These are phyloP conservation scores for Russula dissimulans DNA, from an alignment of 768 basidiomycete species.

Conservation along the genomic window DNA sequence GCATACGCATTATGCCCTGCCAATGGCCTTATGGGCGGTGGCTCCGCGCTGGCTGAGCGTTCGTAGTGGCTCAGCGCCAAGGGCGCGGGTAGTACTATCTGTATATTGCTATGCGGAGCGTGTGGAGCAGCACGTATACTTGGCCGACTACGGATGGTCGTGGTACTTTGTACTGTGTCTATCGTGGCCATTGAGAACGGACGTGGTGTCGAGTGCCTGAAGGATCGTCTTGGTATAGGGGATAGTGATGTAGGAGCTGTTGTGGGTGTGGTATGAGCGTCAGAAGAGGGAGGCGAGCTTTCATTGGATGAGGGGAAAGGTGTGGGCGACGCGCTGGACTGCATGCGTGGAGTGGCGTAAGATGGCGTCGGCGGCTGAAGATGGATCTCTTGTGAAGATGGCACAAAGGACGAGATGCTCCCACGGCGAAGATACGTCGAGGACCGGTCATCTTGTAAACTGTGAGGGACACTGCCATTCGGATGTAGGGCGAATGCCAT, in stretches of 20 bases:
- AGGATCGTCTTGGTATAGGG: not conserved
- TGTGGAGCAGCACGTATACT: conserved; percentile 51
- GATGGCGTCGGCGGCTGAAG: conserved; percentile 4
- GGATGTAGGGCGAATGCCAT: conserved; percentile 31
- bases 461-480: conserved; percentile 14
- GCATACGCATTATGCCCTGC: not conserved
- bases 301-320: conserved; percentile 5
- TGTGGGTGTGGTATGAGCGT: not conserved
- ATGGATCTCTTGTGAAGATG: not conserved
- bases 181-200: conserved; percentile 3
- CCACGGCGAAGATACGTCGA: conserved; percentile 21
- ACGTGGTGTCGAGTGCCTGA: not conserved
- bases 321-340: conserved; percentile 1
- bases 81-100: conserved; percentile 61
- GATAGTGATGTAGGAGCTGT: not conserved
- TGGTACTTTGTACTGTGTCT: conserved; percentile 4
- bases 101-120: conserved; percentile 46
- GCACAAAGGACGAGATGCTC: conserved; percentile 30
- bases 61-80: conserved; percentile 36
- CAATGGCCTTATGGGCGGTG: not conserved
- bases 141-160: conserved; percentile 18
- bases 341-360: not conserved
- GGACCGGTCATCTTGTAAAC: conserved; percentile 23
- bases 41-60: not conserved
- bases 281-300: not conserved